A percentile compares a stretch with the other conserved stretches of the same genome.
phyloP scores from a whole-genome alignment of 495 filamentous ascomycete genomes.

The Friedmanniomyces endolithicus region DNA sequence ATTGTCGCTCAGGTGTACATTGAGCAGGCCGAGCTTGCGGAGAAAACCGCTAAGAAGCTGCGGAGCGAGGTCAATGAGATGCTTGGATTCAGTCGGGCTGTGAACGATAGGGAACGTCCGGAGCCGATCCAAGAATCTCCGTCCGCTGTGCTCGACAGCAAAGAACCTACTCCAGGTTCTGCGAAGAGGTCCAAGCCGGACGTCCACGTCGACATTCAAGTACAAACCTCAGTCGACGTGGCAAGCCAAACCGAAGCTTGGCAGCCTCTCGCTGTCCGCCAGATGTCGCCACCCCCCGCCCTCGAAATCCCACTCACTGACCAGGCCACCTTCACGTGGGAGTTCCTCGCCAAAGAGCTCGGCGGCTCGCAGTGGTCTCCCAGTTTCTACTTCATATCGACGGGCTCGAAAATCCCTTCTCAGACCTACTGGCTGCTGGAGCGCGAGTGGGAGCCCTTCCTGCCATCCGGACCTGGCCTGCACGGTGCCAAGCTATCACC shows the following conservation, averaged over 20 bases:
- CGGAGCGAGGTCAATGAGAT: not conserved
- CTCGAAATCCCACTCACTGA: not conserved
- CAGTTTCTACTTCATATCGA: constrained; percentile 24
- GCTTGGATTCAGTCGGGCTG: not conserved
- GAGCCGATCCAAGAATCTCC: not conserved
- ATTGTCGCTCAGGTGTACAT: constrained; percentile 1
- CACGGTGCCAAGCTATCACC: constrained; percentile 31
- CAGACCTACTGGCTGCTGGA: constrained; percentile 28
- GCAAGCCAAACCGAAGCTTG: not conserved
- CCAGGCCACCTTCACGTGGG: constrained; percentile 22
- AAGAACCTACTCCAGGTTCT: not conserved
- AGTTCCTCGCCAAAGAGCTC: constrained; percentile 24
- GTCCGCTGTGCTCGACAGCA: not conserved
- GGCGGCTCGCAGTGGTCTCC: constrained; percentile 25
- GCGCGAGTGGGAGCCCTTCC: constrained; percentile 23
- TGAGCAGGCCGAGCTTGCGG: constrained; percentile 9
- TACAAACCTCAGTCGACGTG: not conserved
- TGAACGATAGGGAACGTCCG: not conserved
- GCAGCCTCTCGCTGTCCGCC: constrained; percentile 16
- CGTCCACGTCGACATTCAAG: not conserved
- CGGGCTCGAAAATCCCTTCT: constrained; percentile 2
- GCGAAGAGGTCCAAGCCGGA: not conserved
- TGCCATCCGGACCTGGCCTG: constrained; percentile 22
- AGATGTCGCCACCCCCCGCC: not conserved
- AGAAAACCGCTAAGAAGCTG: constrained; percentile 7